Evolutionary conservation across 768 basidiomycete genomes (phyloP).

Genomic region (Cystobasidium ongulense): DNA sequence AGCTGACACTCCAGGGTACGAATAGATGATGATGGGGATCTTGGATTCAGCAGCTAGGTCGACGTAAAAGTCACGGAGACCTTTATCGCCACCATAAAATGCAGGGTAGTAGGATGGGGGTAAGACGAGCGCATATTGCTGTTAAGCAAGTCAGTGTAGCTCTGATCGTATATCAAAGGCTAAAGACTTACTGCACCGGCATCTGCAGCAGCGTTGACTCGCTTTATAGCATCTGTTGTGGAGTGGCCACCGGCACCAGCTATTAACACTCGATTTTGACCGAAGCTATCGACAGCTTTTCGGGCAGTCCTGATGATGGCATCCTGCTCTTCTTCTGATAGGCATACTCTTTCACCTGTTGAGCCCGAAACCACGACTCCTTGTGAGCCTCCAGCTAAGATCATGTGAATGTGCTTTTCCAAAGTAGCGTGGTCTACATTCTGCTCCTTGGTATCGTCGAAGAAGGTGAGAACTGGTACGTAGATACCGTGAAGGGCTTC

Average conservation of each 20-base stretch:
- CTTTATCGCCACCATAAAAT: not conserved
- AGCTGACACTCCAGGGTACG: constrained; percentile 1
- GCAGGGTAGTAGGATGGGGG: constrained; percentile 12
- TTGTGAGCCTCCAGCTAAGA: not conserved
- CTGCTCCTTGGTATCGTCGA: constrained; percentile 8
- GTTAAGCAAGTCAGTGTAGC: not conserved
- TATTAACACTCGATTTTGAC: not conserved
- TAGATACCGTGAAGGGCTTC: not conserved
- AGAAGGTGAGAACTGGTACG: constrained; percentile 2
- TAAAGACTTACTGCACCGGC: constrained; percentile 4
- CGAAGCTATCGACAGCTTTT: not conserved
- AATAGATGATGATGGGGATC: constrained; percentile 13
- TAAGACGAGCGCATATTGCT: not conserved
- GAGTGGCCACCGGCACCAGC: constrained; percentile 5
- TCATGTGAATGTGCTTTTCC: constrained; percentile 7
- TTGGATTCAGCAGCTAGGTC: not conserved
- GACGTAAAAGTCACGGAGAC: not conserved
- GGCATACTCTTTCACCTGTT: not conserved
- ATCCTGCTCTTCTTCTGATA: constrained; percentile 1
- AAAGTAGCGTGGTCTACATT: not conserved
- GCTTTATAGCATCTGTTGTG: not conserved
- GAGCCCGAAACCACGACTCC: not conserved
- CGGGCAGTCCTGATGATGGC: not conserved
- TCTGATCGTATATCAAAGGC: not conserved
- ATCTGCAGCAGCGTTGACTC: not conserved